These are phyloP conservation scores for Fusarium goolgardi DNA, from an alignment of 2,329 filamentous ascomycete genomes.

Conservation along the genomic window DNA sequence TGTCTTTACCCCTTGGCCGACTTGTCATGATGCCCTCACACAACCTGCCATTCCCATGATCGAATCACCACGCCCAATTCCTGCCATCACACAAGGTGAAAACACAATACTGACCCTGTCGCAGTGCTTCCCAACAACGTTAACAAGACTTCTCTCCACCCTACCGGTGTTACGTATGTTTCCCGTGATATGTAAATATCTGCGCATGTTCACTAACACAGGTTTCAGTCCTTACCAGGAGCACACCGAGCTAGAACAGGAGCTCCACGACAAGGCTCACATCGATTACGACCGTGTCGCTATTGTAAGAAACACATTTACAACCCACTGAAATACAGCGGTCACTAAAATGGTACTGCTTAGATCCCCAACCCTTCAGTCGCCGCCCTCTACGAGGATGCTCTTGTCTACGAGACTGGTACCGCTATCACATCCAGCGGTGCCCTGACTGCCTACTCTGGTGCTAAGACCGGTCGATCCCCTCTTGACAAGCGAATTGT, in stretches of 20 bases:
- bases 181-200: constrained; percentile 26
- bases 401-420: constrained; percentile 94
- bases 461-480: constrained; percentile 96
- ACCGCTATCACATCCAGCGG: constrained; percentile 97
- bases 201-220: constrained; percentile 44
- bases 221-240: constrained; percentile 77
- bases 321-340: background rate
- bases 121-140: constrained; percentile 70
- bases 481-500: constrained; percentile 98
- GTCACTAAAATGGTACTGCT: constrained; percentile 24
- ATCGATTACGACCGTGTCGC: constrained; percentile 99
- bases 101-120: constrained; percentile 35
- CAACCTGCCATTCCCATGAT: constrained; percentile 15
- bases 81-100: constrained; percentile 17
- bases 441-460: constrained; percentile 96
- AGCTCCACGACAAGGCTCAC: constrained; percentile 96
- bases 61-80: constrained; percentile 10
- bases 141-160: constrained; percentile 94
- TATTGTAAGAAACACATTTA: constrained; percentile 74
- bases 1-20: constrained; percentile 11
- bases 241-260: constrained; percentile 96
- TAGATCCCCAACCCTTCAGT: constrained; percentile 92
- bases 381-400: constrained; percentile 97
- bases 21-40: constrained; percentile 29
- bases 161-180: constrained; percentile 87